Evolutionary conservation across 1,284 basidiomycete genomes (phyloP).

Genomic region (Volvariella surrecta): DNA sequence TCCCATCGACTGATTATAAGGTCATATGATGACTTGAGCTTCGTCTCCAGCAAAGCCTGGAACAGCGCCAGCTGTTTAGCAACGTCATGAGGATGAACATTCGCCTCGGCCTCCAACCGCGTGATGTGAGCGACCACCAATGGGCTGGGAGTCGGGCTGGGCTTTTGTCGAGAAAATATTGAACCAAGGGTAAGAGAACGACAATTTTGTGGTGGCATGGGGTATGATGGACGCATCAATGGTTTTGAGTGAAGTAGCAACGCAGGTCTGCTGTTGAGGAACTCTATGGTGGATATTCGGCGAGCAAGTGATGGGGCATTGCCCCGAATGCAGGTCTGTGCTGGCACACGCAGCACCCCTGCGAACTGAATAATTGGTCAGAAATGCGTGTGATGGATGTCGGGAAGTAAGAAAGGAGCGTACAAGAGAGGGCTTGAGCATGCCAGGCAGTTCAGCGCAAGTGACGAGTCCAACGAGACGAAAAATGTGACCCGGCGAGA

Average conservation of each 20-base stretch:
- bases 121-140: conserved; percentile 60
- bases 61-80: conserved; percentile 63
- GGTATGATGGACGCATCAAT: conserved; percentile 4
- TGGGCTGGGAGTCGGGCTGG: conserved; percentile 48
- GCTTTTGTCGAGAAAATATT: conserved; percentile 40
- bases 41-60: conserved; percentile 53
- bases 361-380: conserved; percentile 12
- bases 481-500: neutral
- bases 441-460: neutral
- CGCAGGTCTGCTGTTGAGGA: neutral
- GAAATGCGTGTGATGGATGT: conserved; percentile 7
- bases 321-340: conserved; percentile 3
- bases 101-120: conserved; percentile 65
- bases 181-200: conserved; percentile 40
- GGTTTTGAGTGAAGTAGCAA: no score
- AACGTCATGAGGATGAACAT: conserved; percentile 59
- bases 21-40: conserved; percentile 59
- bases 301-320: neutral
- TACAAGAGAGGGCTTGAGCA: conserved; percentile 15
- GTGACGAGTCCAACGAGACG: neutral
- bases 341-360: conserved; percentile 21
- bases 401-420: conserved; percentile 2
- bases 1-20: conserved; percentile 73
- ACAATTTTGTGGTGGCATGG: conserved; percentile 6
- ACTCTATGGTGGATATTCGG: neutral